Conservation (phyloP, 2,329 filamentous ascomycete species). For the Epichloe elymi region DNA sequence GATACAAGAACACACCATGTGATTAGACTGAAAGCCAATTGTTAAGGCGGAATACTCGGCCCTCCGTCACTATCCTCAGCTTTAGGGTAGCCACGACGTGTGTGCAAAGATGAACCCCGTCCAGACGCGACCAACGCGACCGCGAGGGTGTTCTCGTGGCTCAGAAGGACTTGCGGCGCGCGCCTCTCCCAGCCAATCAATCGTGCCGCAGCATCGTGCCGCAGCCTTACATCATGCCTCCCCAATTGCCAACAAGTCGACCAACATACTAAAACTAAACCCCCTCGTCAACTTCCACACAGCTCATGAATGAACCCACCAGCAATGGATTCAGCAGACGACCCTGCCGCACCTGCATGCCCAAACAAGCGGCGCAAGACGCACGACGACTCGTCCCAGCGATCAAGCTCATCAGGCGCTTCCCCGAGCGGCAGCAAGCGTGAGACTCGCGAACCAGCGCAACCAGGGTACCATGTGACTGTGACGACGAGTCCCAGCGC, state of each 20-base stretch:
- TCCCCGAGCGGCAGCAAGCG: neutral
- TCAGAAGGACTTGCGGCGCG: no score
- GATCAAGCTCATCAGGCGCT: conserved; percentile 14
- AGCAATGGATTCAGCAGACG: conserved; percentile 18
- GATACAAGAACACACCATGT: no score
- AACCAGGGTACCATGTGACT: neutral
- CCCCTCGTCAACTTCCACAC: neutral
- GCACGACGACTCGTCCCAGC: conserved; percentile 15
- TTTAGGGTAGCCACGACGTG: no score
- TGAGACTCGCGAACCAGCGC: conserved; percentile 1
- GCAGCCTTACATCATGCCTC: neutral
- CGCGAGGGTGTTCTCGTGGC: no score
- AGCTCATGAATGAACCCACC: neutral
- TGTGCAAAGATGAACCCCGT: no score
- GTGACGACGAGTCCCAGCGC: conserved; percentile 10
- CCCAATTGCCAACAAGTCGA: conserved; percentile 8
- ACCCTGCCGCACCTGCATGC: conserved; percentile 13
- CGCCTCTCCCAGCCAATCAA: conserved; percentile 2
- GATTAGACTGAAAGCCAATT: no score
- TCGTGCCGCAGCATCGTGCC: neutral
- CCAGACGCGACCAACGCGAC: no score
- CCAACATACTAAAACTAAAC: neutral
- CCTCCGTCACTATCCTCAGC: no score
- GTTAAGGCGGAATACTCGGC: no score
- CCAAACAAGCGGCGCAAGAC: conserved; percentile 22